These are phyloP conservation scores for Rhizopogon rudus DNA, from an alignment of 768 basidiomycete species.

Conservation along the genomic window DNA sequence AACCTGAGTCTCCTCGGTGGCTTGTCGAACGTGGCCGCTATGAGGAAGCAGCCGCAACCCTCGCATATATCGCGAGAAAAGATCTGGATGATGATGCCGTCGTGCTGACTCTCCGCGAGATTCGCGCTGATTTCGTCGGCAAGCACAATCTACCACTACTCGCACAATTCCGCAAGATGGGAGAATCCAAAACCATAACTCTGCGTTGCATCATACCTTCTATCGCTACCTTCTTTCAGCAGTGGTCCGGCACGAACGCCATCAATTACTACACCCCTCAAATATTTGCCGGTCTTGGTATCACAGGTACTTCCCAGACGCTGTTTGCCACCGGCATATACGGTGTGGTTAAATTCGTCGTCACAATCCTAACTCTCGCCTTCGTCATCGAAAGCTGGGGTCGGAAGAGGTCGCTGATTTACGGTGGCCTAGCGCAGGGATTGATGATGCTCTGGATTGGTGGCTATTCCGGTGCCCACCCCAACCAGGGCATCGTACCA, in stretches of 20 bases:
- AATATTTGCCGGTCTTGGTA: conserved; percentile 31
- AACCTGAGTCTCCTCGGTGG: conserved; percentile 40
- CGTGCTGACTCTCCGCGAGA: conserved; percentile 28
- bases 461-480: conserved; percentile 26
- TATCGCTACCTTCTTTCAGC: conserved; percentile 31
- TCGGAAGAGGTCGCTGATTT: conserved; percentile 31
- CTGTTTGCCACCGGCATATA: conserved; percentile 38
- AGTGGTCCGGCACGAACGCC: conserved; percentile 38
- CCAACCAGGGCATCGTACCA: conserved; percentile 17
- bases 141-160: conserved; percentile 20
- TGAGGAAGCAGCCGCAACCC: conserved; percentile 28
- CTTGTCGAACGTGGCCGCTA: conserved; percentile 30
- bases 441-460: conserved; percentile 34
- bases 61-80: conserved; percentile 23
- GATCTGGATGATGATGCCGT: conserved; percentile 22
- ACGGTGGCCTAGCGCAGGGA: conserved; percentile 31
- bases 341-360: conserved; percentile 34
- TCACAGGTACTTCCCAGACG: conserved; percentile 25
- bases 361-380: conserved; percentile 25
- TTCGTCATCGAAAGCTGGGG: conserved; percentile 36
- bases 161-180: conserved; percentile 30
- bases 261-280: conserved; percentile 37
- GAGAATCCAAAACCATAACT: conserved; percentile 23
- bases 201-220: conserved; percentile 28
- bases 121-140: conserved; percentile 30